Conservation (phyloP, 345 rosid genomes). For the Reutealis trisperma region DNA sequence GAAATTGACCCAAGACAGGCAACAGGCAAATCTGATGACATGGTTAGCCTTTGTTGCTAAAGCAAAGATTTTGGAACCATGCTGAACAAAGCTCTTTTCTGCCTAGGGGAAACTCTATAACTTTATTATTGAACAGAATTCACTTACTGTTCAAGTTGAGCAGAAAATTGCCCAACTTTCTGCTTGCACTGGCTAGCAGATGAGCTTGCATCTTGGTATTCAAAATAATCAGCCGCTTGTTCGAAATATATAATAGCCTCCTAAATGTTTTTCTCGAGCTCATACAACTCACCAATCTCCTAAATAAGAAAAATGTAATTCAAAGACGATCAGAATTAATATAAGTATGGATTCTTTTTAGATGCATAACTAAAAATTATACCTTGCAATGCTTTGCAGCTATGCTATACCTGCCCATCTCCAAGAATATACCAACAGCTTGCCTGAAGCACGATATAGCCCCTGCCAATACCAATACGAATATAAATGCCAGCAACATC, state of each 20-base stretch:
- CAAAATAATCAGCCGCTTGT: conserved; percentile 78
- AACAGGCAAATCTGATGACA: no score
- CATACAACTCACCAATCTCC: conserved; percentile 86
- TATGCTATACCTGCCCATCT: conserved; percentile 23
- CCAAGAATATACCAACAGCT: conserved; percentile 18
- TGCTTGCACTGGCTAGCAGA: conserved; percentile 32
- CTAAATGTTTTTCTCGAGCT: conserved; percentile 60
- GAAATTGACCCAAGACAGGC: no score
- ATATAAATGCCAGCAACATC: not conserved
- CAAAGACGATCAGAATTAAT: not conserved
- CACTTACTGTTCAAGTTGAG: conserved; percentile 29
- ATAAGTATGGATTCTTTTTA: no score
- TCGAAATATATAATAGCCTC: conserved; percentile 70
- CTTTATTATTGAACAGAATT: not conserved
- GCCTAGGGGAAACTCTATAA: not conserved
- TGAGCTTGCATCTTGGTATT: conserved; percentile 45
- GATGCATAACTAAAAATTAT: not conserved
- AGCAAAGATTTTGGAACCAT: no score
- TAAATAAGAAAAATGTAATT: conserved; percentile 29
- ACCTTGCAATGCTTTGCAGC: conserved; percentile 31
- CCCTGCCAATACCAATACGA: not conserved
- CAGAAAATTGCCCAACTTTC: conserved; percentile 29
- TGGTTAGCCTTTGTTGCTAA: no score
- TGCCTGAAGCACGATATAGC: conserved; percentile 23
- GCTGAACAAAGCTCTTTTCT: not conserved